A percentile compares a stretch with the other conserved stretches of the same genome.
These are phyloP conservation scores for Trichoderma polysporum DNA, from an alignment of 2,329 filamentous ascomycete genomes.

Conservation along the genomic window DNA sequence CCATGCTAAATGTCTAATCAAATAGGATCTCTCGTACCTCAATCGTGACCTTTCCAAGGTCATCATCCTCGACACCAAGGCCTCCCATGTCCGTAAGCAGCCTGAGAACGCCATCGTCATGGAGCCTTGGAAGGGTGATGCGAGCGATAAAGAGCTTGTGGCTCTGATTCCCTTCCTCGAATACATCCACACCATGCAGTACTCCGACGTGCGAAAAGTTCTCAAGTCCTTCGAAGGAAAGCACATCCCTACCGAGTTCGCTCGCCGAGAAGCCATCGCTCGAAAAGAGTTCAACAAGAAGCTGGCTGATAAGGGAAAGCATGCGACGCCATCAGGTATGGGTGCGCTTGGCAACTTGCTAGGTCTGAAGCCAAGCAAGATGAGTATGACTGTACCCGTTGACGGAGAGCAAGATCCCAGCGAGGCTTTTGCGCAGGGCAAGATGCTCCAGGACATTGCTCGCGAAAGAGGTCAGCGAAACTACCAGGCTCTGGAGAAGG, in stretches of 20 bases:
- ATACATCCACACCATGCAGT: constrained; percentile 93
- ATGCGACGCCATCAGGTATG: constrained; percentile 60
- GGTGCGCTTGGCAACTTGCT: constrained; percentile 69
- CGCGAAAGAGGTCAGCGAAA: constrained; percentile 87
- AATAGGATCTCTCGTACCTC: constrained; percentile 89
- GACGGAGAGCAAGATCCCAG: constrained; percentile 69
- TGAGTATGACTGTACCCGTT: constrained; percentile 58
- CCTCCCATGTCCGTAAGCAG: constrained; percentile 78
- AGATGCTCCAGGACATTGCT: constrained; percentile 95
- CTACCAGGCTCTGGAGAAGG: constrained; percentile 84
- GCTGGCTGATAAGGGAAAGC: constrained; percentile 63
- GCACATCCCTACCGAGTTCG: constrained; percentile 87
- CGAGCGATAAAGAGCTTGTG: constrained; percentile 82
- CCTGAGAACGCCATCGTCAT: constrained; percentile 96
- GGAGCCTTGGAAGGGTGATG: constrained; percentile 83
- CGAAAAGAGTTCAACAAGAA: constrained; percentile 83
- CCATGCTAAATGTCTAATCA: constrained; percentile 21
- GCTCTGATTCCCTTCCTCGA: constrained; percentile 93
- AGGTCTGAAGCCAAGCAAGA: constrained; percentile 71
- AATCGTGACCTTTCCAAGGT: constrained; percentile 96
- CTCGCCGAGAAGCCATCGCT: constrained; percentile 79
- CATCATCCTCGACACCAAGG: constrained; percentile 87
- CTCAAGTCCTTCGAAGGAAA: constrained; percentile 86
- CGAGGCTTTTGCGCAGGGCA: constrained; percentile 84
- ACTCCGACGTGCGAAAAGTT: constrained; percentile 80